Conservation (phyloP, 148 eudicot species). For the Rhododendron kiyosumense region DNA sequence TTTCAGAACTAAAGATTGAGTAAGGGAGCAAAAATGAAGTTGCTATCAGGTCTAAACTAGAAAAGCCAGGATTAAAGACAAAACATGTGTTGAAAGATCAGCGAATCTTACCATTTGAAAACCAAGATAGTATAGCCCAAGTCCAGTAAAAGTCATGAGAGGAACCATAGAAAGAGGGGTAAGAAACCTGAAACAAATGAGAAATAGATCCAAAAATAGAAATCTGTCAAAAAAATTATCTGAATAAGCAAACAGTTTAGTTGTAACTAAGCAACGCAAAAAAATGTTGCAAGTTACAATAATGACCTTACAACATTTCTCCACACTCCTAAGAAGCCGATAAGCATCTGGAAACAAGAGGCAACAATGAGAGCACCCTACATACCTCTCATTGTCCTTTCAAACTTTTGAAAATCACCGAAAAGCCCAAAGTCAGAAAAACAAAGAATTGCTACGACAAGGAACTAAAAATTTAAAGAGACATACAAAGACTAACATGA, state of each 20-base stretch:
- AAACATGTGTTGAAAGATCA: background rate
- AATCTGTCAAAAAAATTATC: background rate
- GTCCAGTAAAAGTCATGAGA: constrained; percentile 57
- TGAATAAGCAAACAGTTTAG: background rate
- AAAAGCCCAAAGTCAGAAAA: background rate
- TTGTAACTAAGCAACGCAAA: background rate
- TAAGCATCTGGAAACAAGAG: constrained; percentile 43
- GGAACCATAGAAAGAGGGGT: constrained; percentile 82
- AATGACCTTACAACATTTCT: constrained; percentile 50
- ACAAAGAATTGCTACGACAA: background rate
- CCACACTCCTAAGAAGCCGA: constrained; percentile 68
- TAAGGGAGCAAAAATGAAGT: background rate
- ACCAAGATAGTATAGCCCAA: constrained; percentile 69
- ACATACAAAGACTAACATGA: background rate
- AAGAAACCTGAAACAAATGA: constrained; percentile 37
- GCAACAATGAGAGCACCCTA: constrained; percentile 67
- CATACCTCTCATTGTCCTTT: constrained; percentile 51
- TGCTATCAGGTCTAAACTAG: background rate
- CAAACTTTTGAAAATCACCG: constrained; percentile 50
- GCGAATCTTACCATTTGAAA: constrained; percentile 50
- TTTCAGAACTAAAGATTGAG: background rate
- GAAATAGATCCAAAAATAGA: background rate
- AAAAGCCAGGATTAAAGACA: background rate
- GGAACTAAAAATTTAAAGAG: background rate
- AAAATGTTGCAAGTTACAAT: background rate